Conservation (phyloP, 2,329 filamentous ascomycete species). For the Scedosporium apiospermum region DNA sequence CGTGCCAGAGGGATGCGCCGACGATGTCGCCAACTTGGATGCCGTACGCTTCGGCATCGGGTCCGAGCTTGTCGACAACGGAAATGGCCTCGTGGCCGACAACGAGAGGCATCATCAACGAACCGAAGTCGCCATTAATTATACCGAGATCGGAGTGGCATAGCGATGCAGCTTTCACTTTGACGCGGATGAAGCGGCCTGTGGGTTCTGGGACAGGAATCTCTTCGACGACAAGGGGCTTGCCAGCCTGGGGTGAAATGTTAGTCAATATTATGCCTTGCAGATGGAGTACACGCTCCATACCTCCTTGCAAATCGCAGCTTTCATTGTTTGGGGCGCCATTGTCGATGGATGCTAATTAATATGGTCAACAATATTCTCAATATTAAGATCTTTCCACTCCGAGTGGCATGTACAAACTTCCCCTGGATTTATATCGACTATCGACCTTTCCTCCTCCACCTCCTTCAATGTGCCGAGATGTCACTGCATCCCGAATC, state of each 20-base stretch:
- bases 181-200: constrained; percentile 1
- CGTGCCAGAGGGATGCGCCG: constrained; percentile 51
- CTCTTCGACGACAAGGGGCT: constrained; percentile 24
- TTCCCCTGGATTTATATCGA: not conserved
- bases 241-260: not conserved
- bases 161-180: not conserved
- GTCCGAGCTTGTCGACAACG: constrained; percentile 51
- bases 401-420: not conserved
- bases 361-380: not conserved
- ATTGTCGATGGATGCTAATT: not conserved
- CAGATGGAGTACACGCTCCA: not conserved
- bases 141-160: constrained; percentile 4
- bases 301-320: constrained; percentile 3
- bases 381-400: not conserved
- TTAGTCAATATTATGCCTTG: not conserved
- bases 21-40: constrained; percentile 58
- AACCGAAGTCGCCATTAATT: constrained; percentile 32
- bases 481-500: not conserved
- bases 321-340: constrained; percentile 1
- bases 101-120: constrained; percentile 32
- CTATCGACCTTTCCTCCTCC: not conserved
- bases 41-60: constrained; percentile 78
- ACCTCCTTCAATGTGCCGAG: not conserved
- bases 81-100: constrained; percentile 16
- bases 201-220: constrained; percentile 42